phyloP scores from a whole-genome alignment of 192 early-diverging fungal species.

The Cetraspora pellucida region DNA sequence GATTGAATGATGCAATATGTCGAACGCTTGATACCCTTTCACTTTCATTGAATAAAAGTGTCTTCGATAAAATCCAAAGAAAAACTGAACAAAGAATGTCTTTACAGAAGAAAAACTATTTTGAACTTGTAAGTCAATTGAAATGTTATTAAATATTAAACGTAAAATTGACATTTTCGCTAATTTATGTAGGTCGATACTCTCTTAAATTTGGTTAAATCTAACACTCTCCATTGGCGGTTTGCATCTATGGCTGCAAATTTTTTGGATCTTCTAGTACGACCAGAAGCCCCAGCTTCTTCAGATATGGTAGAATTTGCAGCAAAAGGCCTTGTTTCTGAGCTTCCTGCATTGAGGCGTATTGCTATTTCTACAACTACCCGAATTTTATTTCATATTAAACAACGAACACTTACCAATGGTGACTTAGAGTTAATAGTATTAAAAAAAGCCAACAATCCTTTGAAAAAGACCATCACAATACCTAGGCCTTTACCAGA shows the following conservation, averaged over 20 bases:
- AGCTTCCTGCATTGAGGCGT: constrained; percentile 73
- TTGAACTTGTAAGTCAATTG: constrained; percentile 28
- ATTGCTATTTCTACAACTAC: constrained; percentile 64
- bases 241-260: constrained; percentile 79
- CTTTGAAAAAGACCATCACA: constrained; percentile 43
- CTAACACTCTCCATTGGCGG: constrained; percentile 76
- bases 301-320: constrained; percentile 59
- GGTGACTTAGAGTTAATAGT: constrained; percentile 53
- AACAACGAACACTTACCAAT: constrained; percentile 61
- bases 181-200: constrained; percentile 35
- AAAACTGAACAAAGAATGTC: constrained; percentile 20
- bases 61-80: background rate
- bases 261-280: constrained; percentile 74
- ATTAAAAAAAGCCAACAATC: constrained; percentile 44
- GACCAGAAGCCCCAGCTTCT: constrained; percentile 61
- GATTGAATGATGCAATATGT: constrained; percentile 36
- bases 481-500: constrained; percentile 43
- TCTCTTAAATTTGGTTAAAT: constrained; percentile 63
- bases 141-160: background rate
- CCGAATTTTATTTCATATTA: constrained; percentile 68
- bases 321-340: constrained; percentile 64
- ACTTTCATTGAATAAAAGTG: background rate
- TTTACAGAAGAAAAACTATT: constrained; percentile 20
- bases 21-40: constrained; percentile 3
- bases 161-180: background rate